phyloP scores from a whole-genome alignment of 2,329 filamentous ascomycete genomes.

The Ilyonectria destructans region DNA sequence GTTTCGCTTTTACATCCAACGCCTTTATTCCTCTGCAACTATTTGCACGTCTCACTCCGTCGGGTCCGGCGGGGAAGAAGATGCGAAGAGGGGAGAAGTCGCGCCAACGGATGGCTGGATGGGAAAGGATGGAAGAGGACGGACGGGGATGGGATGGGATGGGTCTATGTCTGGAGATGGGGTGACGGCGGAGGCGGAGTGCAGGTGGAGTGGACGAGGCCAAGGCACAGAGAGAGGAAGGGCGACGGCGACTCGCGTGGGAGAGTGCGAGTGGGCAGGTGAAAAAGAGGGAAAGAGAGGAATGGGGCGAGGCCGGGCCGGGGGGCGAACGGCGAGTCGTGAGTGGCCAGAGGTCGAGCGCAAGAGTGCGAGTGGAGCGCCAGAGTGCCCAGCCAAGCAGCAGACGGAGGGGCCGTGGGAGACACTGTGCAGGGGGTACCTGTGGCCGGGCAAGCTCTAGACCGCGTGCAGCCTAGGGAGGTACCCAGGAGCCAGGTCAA shows the following conservation, averaged over 20 bases:
- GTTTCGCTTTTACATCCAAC: conserved; percentile 35
- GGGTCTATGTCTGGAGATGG: conserved; percentile 35
- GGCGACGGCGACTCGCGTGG: conserved; percentile 15
- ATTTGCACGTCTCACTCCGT: conserved; percentile 18
- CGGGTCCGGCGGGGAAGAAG: conserved; percentile 16
- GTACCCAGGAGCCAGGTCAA: neutral
- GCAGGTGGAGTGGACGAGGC: conserved; percentile 36
- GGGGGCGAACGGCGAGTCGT: conserved; percentile 21
- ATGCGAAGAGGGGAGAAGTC: conserved; percentile 30
- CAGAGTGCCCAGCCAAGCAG: conserved; percentile 31
- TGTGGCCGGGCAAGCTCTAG: conserved; percentile 20
- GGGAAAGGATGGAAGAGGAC: conserved; percentile 31
- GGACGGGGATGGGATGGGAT: conserved; percentile 33
- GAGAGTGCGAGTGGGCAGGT: conserved; percentile 28
- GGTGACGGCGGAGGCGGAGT: conserved; percentile 43
- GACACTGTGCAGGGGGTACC: conserved; percentile 49
- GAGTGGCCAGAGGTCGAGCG: conserved; percentile 38
- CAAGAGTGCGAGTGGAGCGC: conserved; percentile 29
- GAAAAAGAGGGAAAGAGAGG: conserved; percentile 23
- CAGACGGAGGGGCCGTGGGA: conserved; percentile 38
- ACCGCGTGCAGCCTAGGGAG: conserved; percentile 1
- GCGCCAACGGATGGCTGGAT: conserved; percentile 36
- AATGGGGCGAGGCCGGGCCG: conserved; percentile 28
- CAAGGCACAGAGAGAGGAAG: conserved; percentile 26
- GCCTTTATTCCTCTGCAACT: conserved; percentile 30